Evolutionary conservation across 108 stramenopile genomes (phyloP), one percentile per base, ranked within the genome.

Genomic region (Fragilaria radians): DNA sequence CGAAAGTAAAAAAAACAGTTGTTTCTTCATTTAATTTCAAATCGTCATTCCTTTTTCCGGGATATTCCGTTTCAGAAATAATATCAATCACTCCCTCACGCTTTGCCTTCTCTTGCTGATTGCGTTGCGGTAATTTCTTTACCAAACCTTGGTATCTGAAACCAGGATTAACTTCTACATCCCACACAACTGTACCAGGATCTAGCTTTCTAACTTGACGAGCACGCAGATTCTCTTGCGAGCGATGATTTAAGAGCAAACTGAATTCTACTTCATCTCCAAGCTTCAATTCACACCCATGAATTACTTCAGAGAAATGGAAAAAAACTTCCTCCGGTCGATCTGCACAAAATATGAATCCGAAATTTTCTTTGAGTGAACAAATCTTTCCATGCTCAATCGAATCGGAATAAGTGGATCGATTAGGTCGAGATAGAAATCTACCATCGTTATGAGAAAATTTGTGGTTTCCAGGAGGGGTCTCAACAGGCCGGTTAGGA

Each of bases 251-350:
- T 14, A 78, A 74, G 0, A 85, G 71, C n/a, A n/a, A n/a, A 25
- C 67, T 57, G 55, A 89, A 89, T 54, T 81, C 71, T 17, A 89
- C 82, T 57, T 85, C 84, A 57, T 76, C 74, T 26, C 82, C 80
- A 48, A 85, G 63, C 48, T 74, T 58, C 68, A 88, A 61, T 22
- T 82, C 74, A 62, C 76, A 77, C 5, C 74, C 57, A 72, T 67
- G 65, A 25, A 63, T 50, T 4, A 66, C 34, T 57, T 67, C 45
- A 17, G 74, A 73, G 58, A 78, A 85, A 59, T 89, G 88, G 57
- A 89, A 89, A 67, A 89, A 89, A 19, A 89, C 49, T 60, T 85
- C 80, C n/a, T 64, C 61, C 1, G 74, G 75, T n/a, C 88, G 88
- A 65, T 82, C 76, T 49, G 88, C 88, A 54, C 84, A 89, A 46